Evolutionary conservation across 768 basidiomycete species (phyloP).

Genomic region (Neoboletus magnificus): DNA sequence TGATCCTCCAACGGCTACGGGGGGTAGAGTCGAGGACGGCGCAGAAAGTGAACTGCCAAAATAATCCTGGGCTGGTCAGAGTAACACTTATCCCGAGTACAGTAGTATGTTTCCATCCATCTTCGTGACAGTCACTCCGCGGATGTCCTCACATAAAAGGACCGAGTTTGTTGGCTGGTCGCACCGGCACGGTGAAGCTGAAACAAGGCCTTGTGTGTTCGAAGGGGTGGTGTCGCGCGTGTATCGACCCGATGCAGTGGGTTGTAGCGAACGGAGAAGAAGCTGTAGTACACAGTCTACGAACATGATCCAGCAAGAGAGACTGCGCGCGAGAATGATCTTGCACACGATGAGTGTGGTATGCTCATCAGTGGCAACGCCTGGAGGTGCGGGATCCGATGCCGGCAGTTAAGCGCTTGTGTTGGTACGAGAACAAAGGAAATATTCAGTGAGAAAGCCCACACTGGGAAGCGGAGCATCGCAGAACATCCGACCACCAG

Average conservation of each 20-base stretch:
- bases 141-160: neutral
- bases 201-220: neutral
- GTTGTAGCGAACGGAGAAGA: neutral
- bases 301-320: neutral
- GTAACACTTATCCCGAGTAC: neutral
- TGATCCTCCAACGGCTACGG: neutral
- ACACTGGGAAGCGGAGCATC: neutral
- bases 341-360: neutral
- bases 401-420: slow-evolving; percentile 1
- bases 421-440: slow-evolving; percentile 3
- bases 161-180: neutral
- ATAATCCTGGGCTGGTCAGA: neutral
- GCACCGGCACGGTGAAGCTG: neutral
- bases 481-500: slow-evolving; percentile 7
- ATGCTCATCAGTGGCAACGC: neutral
- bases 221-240: neutral
- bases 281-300: neutral
- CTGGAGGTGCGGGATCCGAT: neutral
- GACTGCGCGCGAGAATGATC: neutral
- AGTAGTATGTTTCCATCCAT: neutral
- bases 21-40: neutral
- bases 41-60: neutral
- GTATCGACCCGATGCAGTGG: neutral
- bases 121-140: neutral
- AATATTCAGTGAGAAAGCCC: neutral